Evolutionary conservation across 2,329 filamentous ascomycete genomes (phyloP).

Genomic region (Neonectria magnoliae): DNA sequence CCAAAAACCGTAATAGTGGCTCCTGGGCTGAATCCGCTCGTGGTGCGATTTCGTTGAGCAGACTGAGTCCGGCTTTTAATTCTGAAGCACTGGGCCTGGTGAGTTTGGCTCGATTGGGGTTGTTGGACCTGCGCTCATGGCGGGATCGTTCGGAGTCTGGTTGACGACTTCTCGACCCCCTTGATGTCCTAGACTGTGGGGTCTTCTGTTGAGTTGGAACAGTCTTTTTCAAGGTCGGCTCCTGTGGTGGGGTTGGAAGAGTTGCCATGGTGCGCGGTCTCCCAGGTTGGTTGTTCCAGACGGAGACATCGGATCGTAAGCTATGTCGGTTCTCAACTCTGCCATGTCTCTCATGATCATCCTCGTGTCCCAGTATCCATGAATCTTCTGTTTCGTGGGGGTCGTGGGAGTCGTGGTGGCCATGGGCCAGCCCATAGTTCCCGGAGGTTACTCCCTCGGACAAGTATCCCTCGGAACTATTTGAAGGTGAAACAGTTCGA

Average conservation of each 20-base stretch:
- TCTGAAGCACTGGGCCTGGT: background rate
- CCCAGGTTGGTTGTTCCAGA: conserved; percentile 34
- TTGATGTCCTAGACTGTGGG: background rate
- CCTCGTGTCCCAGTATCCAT: background rate
- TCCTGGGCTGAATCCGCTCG: conserved; percentile 5
- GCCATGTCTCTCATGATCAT: conserved; percentile 8
- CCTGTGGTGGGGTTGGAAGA: conserved; percentile 16
- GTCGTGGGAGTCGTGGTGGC: background rate
- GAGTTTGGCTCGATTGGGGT: background rate
- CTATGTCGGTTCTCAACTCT: conserved; percentile 26
- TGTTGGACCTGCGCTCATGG: background rate
- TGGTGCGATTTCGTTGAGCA: conserved; percentile 6
- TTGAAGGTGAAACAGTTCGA: background rate
- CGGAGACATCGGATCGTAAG: conserved; percentile 36
- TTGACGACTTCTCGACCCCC: conserved; percentile 5
- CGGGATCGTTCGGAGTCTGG: conserved; percentile 1
- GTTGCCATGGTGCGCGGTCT: conserved; percentile 14
- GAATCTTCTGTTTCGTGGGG: background rate
- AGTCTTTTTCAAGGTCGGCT: background rate
- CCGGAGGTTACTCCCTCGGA: background rate
- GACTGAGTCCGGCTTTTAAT: background rate
- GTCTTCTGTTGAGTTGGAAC: background rate
- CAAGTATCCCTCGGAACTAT: background rate
- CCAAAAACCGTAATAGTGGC: background rate
- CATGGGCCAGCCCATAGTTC: background rate